A percentile compares a stretch with the other conserved stretches of the same genome.
Evolutionary conservation across 2,329 filamentous ascomycete species (phyloP).

Genomic region (Nannizziopsis barbatae): DNA sequence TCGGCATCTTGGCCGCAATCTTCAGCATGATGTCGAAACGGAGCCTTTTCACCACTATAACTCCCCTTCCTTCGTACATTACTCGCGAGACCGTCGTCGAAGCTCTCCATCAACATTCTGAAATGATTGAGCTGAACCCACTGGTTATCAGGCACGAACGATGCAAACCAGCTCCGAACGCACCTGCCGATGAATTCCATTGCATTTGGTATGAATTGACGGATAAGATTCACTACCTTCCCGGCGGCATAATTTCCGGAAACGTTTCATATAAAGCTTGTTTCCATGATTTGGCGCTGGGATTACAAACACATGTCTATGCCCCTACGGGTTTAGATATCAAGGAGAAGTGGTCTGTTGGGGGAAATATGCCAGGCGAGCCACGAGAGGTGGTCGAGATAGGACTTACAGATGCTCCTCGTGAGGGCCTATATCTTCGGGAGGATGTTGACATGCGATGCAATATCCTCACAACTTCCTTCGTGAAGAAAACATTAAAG

Average conservation of each 20-base stretch:
- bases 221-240: conserved; percentile 65
- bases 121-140: conserved; percentile 83
- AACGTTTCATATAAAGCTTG: conserved; percentile 68
- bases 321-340: conserved; percentile 74
- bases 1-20: neutral
- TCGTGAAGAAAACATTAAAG: conserved; percentile 73
- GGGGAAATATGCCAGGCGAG: conserved; percentile 61
- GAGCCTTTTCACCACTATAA: conserved; percentile 64
- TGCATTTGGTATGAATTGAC: conserved; percentile 70
- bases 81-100: conserved; percentile 58
- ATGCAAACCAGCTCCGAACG: conserved; percentile 56
- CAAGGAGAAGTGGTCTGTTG: conserved; percentile 64
- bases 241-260: conserved; percentile 52
- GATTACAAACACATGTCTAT: conserved; percentile 72
- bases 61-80: conserved; percentile 59
- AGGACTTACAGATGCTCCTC: conserved; percentile 50
- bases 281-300: conserved; percentile 62
- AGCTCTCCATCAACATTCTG: conserved; percentile 64
- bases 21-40: conserved; percentile 52
- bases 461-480: conserved; percentile 61
- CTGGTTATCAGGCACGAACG: conserved; percentile 61
- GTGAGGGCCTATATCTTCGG: conserved; percentile 63
- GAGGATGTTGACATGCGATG: conserved; percentile 78
- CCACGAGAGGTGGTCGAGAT: conserved; percentile 53
- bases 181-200: conserved; percentile 57